phyloP scores from a whole-genome alignment of 345 rosid genomes.

The Brassica incana region DNA sequence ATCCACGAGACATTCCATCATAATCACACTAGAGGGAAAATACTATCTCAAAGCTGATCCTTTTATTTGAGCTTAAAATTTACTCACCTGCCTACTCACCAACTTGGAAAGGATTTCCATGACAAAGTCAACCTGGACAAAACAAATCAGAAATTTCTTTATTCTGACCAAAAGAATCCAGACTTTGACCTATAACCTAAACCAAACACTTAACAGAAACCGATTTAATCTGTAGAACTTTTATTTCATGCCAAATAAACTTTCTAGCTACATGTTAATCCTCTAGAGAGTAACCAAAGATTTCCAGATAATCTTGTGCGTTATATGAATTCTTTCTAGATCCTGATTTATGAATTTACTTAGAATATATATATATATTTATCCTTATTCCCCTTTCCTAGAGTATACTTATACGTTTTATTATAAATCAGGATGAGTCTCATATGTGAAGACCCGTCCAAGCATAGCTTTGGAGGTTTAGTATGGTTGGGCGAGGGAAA shows the following conservation, averaged over 20 bases:
- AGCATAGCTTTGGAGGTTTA: no score
- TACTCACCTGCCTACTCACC: conserved; percentile 79
- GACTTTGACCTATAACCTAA: conserved; percentile 4
- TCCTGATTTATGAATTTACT: background rate
- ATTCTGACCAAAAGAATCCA: conserved; percentile 1
- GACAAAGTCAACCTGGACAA: conserved; percentile 80
- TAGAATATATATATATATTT: no score
- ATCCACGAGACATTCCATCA: conserved; percentile 12
- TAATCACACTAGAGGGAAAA: background rate
- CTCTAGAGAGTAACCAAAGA: background rate
- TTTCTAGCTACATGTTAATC: background rate
- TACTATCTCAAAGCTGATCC: background rate
- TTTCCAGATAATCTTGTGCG: background rate
- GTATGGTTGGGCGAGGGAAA: no score
- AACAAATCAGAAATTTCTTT: background rate
- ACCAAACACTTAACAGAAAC: background rate
- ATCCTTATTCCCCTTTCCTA: no score
- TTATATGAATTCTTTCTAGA: no score
- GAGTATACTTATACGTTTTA: no score
- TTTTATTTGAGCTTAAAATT: conserved; percentile 14
- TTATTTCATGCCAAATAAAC: background rate
- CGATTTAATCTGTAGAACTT: no score
- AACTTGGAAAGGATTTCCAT: conserved; percentile 96
- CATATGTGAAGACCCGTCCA: no score
- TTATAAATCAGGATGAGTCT: no score